phyloP scores from a whole-genome alignment of 306 rosid genomes.

The Acacia melanoxylon region DNA sequence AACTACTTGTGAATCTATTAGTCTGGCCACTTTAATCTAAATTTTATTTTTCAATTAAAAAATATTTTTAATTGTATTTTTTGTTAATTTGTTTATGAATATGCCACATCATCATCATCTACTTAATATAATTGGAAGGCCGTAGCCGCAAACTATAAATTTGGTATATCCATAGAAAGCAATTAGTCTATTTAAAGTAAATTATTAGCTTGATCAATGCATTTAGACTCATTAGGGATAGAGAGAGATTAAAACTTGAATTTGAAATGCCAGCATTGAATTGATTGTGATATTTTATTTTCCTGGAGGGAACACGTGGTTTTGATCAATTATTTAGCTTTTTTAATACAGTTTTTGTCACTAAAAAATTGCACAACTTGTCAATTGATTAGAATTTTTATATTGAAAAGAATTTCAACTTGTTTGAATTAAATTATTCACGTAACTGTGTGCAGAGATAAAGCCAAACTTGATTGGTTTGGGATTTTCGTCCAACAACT shows the following conservation, averaged over 20 bases:
- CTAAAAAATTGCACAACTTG: slow-evolving; percentile 20
- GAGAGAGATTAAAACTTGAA: slow-evolving; percentile 9
- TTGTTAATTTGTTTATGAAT: not conserved
- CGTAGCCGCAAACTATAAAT: slow-evolving; percentile 28
- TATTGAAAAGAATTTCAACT: slow-evolving; percentile 45
- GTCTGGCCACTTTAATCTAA: not conserved
- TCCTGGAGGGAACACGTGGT: slow-evolving; percentile 23
- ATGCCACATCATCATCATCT: not conserved
- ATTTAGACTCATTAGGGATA: not conserved
- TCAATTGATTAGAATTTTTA: slow-evolving; percentile 5
- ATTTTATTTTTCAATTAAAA: not conserved
- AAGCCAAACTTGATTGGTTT: slow-evolving; percentile 26
- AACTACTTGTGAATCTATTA: not conserved
- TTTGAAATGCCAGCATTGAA: slow-evolving; percentile 35
- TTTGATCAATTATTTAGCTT: slow-evolving; percentile 29
- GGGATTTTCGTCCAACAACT: slow-evolving; percentile 27
- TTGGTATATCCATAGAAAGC: not conserved
- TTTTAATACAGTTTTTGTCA: not conserved
- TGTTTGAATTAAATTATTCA: slow-evolving; percentile 41
- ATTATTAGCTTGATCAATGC: not conserved
- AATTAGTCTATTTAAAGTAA: not conserved
- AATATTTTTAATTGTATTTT: not conserved
- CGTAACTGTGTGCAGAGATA: slow-evolving; percentile 27
- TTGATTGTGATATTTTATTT: not conserved
- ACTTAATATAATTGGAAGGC: not conserved